Evolutionary conservation across 345 rosid species (phyloP).

Genomic region (Sonneratia caseolaris): DNA sequence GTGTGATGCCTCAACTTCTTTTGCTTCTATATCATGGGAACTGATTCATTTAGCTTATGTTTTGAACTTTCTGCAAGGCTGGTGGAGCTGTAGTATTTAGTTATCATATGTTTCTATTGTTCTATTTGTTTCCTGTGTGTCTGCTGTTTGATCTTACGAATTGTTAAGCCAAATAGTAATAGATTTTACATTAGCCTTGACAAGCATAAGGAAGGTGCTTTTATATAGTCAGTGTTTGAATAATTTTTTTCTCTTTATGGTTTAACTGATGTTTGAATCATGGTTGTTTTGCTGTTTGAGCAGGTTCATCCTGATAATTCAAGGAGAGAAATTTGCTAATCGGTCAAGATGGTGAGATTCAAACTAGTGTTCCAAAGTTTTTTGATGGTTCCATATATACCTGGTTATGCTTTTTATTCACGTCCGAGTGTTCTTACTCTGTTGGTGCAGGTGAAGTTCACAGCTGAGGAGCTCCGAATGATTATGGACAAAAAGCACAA

Average conservation of each 20-base stretch:
- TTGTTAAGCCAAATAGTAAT: neutral
- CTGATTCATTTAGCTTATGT: neutral
- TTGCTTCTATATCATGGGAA: neutral
- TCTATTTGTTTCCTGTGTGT: neutral
- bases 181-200: neutral
- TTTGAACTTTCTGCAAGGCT: neutral
- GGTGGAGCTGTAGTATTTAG: neutral
- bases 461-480: conserved; percentile 51
- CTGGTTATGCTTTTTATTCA: neutral
- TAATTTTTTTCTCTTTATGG: neutral
- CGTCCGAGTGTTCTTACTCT: neutral
- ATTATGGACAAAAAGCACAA: conserved; percentile 65
- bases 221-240: neutral
- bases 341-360: neutral
- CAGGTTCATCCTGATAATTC: neutral
- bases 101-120: too few species aligned
- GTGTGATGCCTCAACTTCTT: neutral
- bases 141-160: neutral
- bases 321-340: neutral
- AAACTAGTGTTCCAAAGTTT: neutral
- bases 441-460: conserved; percentile 48
- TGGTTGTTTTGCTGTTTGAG: neutral
- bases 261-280: neutral
- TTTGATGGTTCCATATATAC: neutral
- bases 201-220: neutral